A percentile compares a stretch with the other conserved stretches of the same genome.
These are phyloP conservation scores for Aspergillus hortae DNA, from an alignment of 2,329 filamentous ascomycete genomes.

Conservation along the genomic window DNA sequence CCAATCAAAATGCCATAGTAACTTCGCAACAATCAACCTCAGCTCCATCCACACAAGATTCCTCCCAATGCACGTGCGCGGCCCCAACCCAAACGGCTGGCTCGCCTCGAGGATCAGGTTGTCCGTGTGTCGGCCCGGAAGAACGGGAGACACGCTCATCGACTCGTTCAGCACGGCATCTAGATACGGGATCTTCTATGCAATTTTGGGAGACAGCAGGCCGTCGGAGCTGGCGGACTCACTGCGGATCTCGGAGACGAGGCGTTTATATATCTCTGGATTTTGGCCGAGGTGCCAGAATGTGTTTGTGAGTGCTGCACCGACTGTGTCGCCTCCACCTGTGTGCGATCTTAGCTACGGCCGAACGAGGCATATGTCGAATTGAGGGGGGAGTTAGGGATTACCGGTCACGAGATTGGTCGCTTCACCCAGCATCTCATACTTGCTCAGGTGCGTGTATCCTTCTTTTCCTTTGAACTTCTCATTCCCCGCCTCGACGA, in stretches of 20 bases:
- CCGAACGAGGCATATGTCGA: not conserved
- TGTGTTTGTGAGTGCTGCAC: conserved; percentile 2
- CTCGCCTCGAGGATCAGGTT: conserved; percentile 9
- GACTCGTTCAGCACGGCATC: conserved; percentile 7
- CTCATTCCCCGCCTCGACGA: not conserved
- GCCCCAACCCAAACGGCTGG: conserved; percentile 2
- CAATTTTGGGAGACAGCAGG: conserved; percentile 2
- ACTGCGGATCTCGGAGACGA: not conserved
- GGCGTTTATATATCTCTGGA: not conserved
- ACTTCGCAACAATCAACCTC: not conserved
- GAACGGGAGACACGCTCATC: conserved; percentile 8
- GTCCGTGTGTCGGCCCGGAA: conserved; percentile 9
- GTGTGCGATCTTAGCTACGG: not conserved
- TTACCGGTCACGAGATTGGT: conserved; percentile 5
- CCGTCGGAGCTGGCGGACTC: conserved; percentile 2
- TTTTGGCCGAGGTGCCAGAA: conserved; percentile 5
- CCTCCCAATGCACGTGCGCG: conserved; percentile 9
- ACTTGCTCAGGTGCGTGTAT: not conserved
- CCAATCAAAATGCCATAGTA: conserved; percentile 1
- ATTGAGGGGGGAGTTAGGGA: not conserved
- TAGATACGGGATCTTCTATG: conserved; percentile 3
- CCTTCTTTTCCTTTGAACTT: conserved; percentile 4
- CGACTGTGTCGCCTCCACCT: conserved; percentile 4
- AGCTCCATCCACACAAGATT: conserved; percentile 3
- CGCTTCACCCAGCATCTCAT: conserved; percentile 7